A percentile compares a stretch with the other conserved stretches of the same genome.
These are phyloP conservation scores for Verticillium longisporum DNA, from an alignment of 2,329 filamentous ascomycete species.

Conservation along the genomic window DNA sequence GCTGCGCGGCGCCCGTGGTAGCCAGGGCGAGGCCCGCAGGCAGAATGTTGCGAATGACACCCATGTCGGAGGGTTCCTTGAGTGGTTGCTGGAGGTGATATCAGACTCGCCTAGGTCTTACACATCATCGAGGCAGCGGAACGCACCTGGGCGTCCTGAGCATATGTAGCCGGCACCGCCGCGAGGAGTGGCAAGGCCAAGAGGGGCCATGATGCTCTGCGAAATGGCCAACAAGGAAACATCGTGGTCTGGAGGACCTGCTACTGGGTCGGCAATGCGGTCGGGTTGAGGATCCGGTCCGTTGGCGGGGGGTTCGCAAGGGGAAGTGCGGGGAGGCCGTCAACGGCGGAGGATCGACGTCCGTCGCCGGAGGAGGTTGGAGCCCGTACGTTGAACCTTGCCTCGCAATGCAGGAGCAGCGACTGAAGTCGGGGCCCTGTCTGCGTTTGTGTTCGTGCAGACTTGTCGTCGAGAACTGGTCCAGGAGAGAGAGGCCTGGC, in stretches of 20 bases:
- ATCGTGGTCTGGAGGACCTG: background rate
- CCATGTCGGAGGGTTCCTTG: slow-evolving; percentile 1
- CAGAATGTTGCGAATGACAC: slow-evolving; percentile 1
- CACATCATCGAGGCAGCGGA: background rate
- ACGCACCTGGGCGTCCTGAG: background rate
- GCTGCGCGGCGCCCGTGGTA: slow-evolving; percentile 2
- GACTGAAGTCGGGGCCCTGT: background rate
- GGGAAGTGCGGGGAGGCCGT: background rate
- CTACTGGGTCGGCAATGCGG: background rate
- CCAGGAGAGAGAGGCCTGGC: background rate
- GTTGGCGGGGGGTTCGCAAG: background rate
- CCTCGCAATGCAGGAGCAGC: background rate
- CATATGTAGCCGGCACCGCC: background rate
- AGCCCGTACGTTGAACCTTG: background rate
- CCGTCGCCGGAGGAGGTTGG: background rate
- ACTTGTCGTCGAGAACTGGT: background rate
- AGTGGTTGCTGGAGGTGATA: background rate
- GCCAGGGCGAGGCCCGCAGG: slow-evolving; percentile 4
- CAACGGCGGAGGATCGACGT: slow-evolving; percentile 1
- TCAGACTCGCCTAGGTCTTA: background rate
- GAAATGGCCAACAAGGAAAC: background rate
- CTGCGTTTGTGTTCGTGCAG: background rate
- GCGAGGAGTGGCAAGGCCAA: background rate
- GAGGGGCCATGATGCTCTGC: background rate
- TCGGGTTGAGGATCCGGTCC: background rate